Evolutionary conservation across 2,329 filamentous ascomycete genomes (phyloP).

Genomic region (Aspergillus pseudoterreus): DNA sequence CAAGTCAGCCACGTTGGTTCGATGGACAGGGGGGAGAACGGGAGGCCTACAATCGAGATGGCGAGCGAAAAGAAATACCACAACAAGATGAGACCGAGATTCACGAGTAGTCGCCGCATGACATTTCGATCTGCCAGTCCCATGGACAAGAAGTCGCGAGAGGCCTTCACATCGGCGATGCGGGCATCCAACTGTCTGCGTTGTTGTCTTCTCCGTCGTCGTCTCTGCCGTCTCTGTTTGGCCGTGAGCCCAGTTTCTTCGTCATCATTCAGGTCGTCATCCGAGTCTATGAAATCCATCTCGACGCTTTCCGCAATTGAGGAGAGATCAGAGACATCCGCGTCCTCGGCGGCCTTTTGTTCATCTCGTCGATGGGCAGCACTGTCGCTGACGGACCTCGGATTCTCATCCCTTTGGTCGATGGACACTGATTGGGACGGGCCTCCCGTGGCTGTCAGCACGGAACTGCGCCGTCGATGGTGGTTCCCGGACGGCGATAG

Average conservation of each 20-base stretch:
- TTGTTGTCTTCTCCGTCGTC: conserved; percentile 62
- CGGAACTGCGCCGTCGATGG: conserved; percentile 38
- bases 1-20: not conserved
- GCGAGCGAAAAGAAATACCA: conserved; percentile 94
- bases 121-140: conserved; percentile 71
- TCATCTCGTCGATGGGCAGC: conserved; percentile 29
- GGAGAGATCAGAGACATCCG: conserved; percentile 39
- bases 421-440: conserved; percentile 40
- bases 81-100: conserved; percentile 74
- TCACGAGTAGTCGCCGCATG: conserved; percentile 65
- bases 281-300: conserved; percentile 57
- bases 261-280: conserved; percentile 75
- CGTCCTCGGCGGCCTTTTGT: conserved; percentile 32
- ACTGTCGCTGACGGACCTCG: conserved; percentile 21
- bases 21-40: not conserved
- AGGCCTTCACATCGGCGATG: conserved; percentile 58
- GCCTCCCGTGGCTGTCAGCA: conserved; percentile 44
- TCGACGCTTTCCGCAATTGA: conserved; percentile 50
- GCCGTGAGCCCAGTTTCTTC: conserved; percentile 84
- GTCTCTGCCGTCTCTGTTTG: conserved; percentile 63
- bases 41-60: conserved; percentile 73
- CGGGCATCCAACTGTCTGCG: conserved; percentile 69
- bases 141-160: conserved; percentile 59
- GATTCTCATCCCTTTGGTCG: conserved; percentile 34
- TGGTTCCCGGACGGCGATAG: conserved; percentile 30